Percentiles rank a stretch among this genome's conserved stretches.
Conservation (phyloP, 805 yeast species). For the Wickerhamiella allomyrinae region DNA sequence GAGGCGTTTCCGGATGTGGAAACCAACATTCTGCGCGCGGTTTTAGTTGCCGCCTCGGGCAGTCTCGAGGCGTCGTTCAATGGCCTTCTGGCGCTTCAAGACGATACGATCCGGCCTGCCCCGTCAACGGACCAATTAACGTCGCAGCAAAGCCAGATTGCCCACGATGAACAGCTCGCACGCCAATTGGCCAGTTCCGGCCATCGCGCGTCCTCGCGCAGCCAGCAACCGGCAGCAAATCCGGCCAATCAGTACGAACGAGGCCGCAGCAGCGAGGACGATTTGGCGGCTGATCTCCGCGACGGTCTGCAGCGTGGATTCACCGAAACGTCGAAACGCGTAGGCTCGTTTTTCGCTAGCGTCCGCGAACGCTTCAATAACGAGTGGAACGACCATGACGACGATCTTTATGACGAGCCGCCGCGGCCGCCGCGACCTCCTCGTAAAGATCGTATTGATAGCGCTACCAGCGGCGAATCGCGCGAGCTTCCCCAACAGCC, state of each 20-base stretch:
- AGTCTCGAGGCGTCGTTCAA: slow-evolving; percentile 74
- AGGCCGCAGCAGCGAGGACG: not conserved
- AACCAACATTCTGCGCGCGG: slow-evolving; percentile 55
- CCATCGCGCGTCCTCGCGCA: slow-evolving; percentile 1
- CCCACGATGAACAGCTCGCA: slow-evolving; percentile 73
- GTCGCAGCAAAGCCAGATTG: slow-evolving; percentile 31
- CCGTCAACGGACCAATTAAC: slow-evolving; percentile 23
- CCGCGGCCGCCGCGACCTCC: slow-evolving; percentile 1
- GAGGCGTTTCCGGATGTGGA: slow-evolving; percentile 82
- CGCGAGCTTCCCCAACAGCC: slow-evolving; percentile 6
- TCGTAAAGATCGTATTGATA: not conserved
- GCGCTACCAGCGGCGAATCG: not conserved
- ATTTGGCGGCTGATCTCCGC: slow-evolving; percentile 9
- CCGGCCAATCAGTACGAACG: not conserved
- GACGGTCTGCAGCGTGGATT: slow-evolving; percentile 13
- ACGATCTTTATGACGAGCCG: slow-evolving; percentile 16
- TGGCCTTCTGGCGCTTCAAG: slow-evolving; percentile 68
- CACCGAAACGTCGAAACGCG: slow-evolving; percentile 14
- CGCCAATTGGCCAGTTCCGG: slow-evolving; percentile 43
- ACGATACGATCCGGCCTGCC: slow-evolving; percentile 26
- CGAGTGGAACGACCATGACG: slow-evolving; percentile 15
- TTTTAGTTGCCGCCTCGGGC: slow-evolving; percentile 75
- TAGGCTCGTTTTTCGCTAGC: slow-evolving; percentile 14
- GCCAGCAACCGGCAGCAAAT: not conserved
- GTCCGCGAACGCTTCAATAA: slow-evolving; percentile 14